Evolutionary conservation across 2,329 filamentous ascomycete genomes (phyloP).

Genomic region (Madurella mycetomatis): DNA sequence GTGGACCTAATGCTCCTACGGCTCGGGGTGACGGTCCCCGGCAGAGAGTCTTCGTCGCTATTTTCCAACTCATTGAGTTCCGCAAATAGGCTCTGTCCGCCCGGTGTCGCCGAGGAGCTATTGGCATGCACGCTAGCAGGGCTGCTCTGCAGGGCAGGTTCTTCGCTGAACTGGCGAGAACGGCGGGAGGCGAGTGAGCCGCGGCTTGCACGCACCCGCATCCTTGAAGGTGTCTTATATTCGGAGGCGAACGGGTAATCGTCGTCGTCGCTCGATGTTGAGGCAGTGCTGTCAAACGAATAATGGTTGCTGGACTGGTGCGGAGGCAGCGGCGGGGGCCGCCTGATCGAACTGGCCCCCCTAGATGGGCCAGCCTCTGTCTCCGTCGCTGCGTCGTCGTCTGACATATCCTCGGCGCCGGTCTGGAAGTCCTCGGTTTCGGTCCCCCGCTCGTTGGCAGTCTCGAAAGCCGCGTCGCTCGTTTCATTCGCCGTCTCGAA

Average conservation of each 20-base stretch:
- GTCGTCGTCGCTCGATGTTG: conserved; percentile 75
- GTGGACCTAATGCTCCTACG: conserved; percentile 45
- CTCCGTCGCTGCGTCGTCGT: conserved; percentile 73
- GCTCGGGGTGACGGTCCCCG: conserved; percentile 52
- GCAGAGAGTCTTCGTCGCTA: conserved; percentile 65
- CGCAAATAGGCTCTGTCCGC: conserved; percentile 75
- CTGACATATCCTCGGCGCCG: conserved; percentile 72
- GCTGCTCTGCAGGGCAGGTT: conserved; percentile 54
- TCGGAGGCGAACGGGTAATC: conserved; percentile 50
- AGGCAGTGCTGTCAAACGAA: conserved; percentile 83
- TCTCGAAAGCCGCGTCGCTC: conserved; percentile 61
- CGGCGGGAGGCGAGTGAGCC: conserved; percentile 51
- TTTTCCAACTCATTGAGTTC: conserved; percentile 79
- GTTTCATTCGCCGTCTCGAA: conserved; percentile 82
- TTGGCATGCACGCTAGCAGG: conserved; percentile 53
- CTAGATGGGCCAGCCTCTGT: conserved; percentile 61
- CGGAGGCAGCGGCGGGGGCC: conserved; percentile 39
- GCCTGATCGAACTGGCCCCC: conserved; percentile 40
- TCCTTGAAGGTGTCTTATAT: conserved; percentile 62
- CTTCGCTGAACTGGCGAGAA: conserved; percentile 58
- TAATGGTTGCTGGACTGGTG: conserved; percentile 52
- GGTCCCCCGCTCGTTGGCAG: conserved; percentile 72
- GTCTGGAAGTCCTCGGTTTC: conserved; percentile 96
- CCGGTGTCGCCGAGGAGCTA: conserved; percentile 46
- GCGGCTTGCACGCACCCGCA: conserved; percentile 67